phyloP scores from a whole-genome alignment of 2,329 filamentous ascomycete species.

The Calonectria hongkongensis region DNA sequence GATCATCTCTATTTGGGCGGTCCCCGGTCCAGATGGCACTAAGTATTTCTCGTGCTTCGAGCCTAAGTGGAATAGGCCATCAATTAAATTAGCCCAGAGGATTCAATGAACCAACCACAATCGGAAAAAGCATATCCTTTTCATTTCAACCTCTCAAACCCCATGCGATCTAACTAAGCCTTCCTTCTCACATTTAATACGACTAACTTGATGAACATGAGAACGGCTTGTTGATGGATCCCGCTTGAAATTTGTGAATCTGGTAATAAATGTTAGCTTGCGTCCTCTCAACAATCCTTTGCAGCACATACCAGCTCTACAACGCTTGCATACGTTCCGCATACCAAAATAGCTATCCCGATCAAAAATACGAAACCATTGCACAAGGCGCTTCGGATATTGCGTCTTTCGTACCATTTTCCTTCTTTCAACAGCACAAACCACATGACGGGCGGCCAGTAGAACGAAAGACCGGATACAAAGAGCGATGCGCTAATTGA shows the following conservation, averaged over 20 bases:
- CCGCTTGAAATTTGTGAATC: conserved; percentile 8
- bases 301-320: background rate
- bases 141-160: background rate
- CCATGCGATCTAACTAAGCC: background rate
- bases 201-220: background rate
- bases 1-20: background rate
- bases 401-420: conserved; percentile 7
- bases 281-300: background rate
- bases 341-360: background rate
- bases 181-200: background rate
- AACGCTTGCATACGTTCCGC: conserved; percentile 7
- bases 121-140: background rate
- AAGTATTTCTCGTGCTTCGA: too few species aligned
- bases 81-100: too few species aligned
- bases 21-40: too few species aligned
- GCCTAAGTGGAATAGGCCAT: too few species aligned
- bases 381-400: background rate
- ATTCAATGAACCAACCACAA: too few species aligned
- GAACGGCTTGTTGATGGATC: conserved; percentile 2
- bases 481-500: conserved; percentile 8
- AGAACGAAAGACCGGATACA: conserved; percentile 12
- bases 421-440: conserved; percentile 10
- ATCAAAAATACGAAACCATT: background rate
- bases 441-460: conserved; percentile 19
- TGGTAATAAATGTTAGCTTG: background rate